Percentiles rank a stretch among this genome's conserved stretches.
Conservation (phyloP, 2,329 filamentous ascomycete genomes). For the Talaromyces piceae region DNA sequence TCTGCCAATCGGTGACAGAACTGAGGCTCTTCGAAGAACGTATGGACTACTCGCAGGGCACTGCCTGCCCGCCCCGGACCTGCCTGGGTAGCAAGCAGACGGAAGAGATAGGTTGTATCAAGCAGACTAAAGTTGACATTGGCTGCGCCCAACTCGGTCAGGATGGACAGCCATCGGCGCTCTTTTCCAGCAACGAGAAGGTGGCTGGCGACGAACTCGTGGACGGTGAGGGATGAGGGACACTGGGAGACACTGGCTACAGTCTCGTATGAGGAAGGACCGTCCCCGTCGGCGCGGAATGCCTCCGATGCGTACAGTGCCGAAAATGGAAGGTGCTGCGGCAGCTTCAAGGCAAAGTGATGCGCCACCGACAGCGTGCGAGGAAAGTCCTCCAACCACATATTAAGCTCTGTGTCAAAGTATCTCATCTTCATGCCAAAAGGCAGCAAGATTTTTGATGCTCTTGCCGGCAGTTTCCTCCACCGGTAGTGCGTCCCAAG, state of each 20-base stretch:
- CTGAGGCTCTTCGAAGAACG: slow-evolving; percentile 39
- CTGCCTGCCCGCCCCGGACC: slow-evolving; percentile 40
- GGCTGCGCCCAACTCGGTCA: slow-evolving; percentile 45
- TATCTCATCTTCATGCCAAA: neutral
- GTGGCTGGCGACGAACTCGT: slow-evolving; percentile 45
- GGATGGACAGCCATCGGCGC: slow-evolving; percentile 42
- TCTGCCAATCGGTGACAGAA: slow-evolving; percentile 47
- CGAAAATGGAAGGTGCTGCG: slow-evolving; percentile 31
- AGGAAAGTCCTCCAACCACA: slow-evolving; percentile 32
- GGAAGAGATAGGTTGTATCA: slow-evolving; percentile 43
- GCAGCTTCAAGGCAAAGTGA: slow-evolving; percentile 36
- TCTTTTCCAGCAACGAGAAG: slow-evolving; percentile 37
- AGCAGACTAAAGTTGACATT: slow-evolving; percentile 55
- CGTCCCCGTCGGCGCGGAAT: slow-evolving; percentile 24
- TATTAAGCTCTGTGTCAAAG: neutral
- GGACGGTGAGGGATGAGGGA: slow-evolving; percentile 38
- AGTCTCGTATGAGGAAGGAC: slow-evolving; percentile 45
- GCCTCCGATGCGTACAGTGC: slow-evolving; percentile 15
- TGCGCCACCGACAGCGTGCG: slow-evolving; percentile 43
- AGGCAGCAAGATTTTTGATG: slow-evolving; percentile 17
- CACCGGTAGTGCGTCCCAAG: slow-evolving; percentile 43
- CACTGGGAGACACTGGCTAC: slow-evolving; percentile 42
- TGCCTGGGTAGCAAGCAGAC: slow-evolving; percentile 47
- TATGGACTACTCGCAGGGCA: slow-evolving; percentile 42
- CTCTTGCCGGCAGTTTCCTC: slow-evolving; percentile 33